These are phyloP conservation scores for Hemisphaericaspora xylofermentans DNA, from an alignment of 1,139 yeast genomes.

Conservation along the genomic window DNA sequence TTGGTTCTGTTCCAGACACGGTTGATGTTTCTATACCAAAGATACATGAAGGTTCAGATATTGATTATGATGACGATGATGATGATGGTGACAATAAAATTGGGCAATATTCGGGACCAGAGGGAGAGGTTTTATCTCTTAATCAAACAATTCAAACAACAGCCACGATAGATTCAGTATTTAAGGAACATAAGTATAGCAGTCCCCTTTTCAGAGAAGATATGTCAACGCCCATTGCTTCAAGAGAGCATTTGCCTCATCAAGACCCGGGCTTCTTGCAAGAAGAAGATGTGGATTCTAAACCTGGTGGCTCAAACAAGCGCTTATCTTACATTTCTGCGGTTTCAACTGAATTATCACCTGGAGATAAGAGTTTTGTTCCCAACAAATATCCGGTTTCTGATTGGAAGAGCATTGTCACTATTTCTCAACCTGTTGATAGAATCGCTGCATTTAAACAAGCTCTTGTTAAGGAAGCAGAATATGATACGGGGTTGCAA, in stretches of 20 bases:
- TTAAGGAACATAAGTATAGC: constrained; percentile 25
- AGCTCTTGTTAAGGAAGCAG: constrained; percentile 41
- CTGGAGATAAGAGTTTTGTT: constrained; percentile 1
- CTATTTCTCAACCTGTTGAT: constrained; percentile 42
- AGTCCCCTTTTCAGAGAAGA: constrained; percentile 35
- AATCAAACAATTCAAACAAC: constrained; percentile 9
- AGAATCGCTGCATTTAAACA: constrained; percentile 41
- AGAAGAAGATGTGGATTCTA: constrained; percentile 10
- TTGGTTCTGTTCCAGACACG: constrained; percentile 37
- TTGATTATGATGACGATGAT: constrained; percentile 13
- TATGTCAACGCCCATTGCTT: constrained; percentile 25
- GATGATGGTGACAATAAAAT: constrained; percentile 8
- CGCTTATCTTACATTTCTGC: constrained; percentile 1
- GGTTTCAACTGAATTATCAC: background rate
- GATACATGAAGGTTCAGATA: constrained; percentile 34
- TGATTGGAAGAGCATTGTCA: constrained; percentile 46
- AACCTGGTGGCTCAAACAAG: background rate
- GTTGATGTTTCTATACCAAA: constrained; percentile 42
- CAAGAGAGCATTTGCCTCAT: constrained; percentile 15
- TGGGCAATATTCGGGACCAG: constrained; percentile 1
- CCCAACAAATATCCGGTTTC: constrained; percentile 32
- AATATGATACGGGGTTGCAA: constrained; percentile 46
- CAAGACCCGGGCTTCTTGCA: constrained; percentile 15
- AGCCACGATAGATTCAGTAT: constrained; percentile 28
- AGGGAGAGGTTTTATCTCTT: constrained; percentile 4